Conservation (phyloP, 306 rosid species). For the Citrullus colocynthis region DNA sequence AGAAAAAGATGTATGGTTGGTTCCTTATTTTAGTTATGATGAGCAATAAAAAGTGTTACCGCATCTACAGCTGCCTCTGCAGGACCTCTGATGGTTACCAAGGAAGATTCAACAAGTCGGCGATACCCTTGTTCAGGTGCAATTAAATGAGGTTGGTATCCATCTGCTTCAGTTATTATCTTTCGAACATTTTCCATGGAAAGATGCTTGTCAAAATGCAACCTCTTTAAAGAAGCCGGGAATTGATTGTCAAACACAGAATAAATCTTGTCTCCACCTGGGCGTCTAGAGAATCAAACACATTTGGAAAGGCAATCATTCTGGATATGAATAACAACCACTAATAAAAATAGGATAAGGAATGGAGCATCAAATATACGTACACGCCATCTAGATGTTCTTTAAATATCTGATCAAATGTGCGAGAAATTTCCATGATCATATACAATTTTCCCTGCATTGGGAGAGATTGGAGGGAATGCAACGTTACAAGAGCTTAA, state of each 20-base stretch:
- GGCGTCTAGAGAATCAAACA: conserved; percentile 21
- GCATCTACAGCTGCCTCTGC: conserved; percentile 39
- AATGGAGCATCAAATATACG: conserved; percentile 1
- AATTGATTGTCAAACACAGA: conserved; percentile 32
- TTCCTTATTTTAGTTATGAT: neutral
- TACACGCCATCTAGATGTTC: conserved; percentile 42
- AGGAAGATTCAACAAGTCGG: conserved; percentile 30
- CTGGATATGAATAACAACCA: neutral
- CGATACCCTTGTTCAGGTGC: conserved; percentile 45
- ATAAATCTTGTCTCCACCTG: conserved; percentile 35
- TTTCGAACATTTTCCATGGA: conserved; percentile 28
- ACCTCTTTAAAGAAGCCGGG: conserved; percentile 33
- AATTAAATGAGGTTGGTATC: conserved; percentile 39
- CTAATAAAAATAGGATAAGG: neutral
- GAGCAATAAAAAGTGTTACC: conserved; percentile 10
- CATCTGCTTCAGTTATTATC: conserved; percentile 38
- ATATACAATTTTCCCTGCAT: conserved; percentile 31
- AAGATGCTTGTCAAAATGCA: conserved; percentile 29
- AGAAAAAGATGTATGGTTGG: neutral
- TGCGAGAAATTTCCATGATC: conserved; percentile 36
- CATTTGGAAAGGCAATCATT: neutral
- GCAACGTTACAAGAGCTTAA: neutral
- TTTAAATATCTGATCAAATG: conserved; percentile 35
- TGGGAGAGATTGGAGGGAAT: neutral
- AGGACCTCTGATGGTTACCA: conserved; percentile 29